Conservation (phyloP, 805 yeast species). For the Candida berthetii region DNA sequence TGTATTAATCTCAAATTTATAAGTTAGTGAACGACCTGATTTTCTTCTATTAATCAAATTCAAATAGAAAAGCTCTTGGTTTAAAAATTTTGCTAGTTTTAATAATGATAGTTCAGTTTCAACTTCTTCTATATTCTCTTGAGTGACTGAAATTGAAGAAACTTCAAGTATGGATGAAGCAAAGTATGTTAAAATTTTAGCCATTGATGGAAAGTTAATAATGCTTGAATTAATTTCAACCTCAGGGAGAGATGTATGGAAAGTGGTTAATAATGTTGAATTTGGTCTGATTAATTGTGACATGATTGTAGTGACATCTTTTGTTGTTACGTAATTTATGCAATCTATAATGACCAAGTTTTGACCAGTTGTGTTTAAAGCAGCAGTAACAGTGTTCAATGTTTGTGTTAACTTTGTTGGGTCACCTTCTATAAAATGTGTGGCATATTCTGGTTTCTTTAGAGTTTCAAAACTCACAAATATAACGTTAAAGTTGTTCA, state of each 20-base stretch:
- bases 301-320: constrained; percentile 42
- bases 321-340: constrained; percentile 48
- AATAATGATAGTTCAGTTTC: constrained; percentile 32
- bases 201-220: constrained; percentile 45
- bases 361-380: constrained; percentile 19
- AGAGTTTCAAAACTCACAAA: constrained; percentile 68
- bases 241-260: constrained; percentile 38
- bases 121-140: constrained; percentile 42
- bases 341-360: constrained; percentile 59
- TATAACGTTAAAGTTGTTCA: constrained; percentile 28
- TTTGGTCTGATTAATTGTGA: constrained; percentile 42
- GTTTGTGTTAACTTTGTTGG: constrained; percentile 17
- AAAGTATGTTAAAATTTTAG: constrained; percentile 54
- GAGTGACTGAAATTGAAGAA: constrained; percentile 30
- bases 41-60: constrained; percentile 66
- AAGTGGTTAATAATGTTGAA: constrained; percentile 38
- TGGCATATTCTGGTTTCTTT: constrained; percentile 42
- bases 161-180: constrained; percentile 71
- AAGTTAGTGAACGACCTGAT: constrained; percentile 72
- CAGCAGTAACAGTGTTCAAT: constrained; percentile 13
- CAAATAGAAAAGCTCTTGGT: constrained; percentile 39
- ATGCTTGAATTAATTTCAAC: constrained; percentile 9
- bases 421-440: constrained; percentile 41
- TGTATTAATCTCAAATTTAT: constrained; percentile 48
- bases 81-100: constrained; percentile 45